A percentile compares a stretch with the other conserved stretches of the same genome.
Evolutionary conservation across 1,284 basidiomycete species (phyloP).

Genomic region (Laetiporus sulphureus): DNA sequence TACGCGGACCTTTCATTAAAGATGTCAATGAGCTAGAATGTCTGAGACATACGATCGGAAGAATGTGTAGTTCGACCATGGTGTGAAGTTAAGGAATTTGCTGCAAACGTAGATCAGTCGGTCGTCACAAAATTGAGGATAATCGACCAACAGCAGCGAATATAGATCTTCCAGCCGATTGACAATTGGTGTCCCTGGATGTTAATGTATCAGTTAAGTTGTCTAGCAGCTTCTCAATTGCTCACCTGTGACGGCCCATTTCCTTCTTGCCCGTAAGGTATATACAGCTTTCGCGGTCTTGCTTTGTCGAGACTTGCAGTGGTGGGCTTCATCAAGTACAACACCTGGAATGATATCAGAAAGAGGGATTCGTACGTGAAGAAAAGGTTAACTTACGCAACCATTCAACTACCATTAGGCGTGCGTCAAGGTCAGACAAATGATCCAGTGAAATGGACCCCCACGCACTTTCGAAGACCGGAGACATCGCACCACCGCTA

Average conservation of each 20-base stretch:
- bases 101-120: constrained; percentile 30
- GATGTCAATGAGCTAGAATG: not conserved
- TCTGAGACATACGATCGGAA: constrained; percentile 63
- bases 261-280: constrained; percentile 70
- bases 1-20: constrained; percentile 19
- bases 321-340: constrained; percentile 88
- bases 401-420: constrained; percentile 57
- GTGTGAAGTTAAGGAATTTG: constrained; percentile 85
- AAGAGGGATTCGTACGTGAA: not conserved
- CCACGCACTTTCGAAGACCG: constrained; percentile 67
- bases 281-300: constrained; percentile 90
- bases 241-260: constrained; percentile 87
- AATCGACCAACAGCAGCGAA: constrained; percentile 63
- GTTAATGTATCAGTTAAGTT: not conserved
- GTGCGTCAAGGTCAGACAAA: not conserved
- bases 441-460: not conserved
- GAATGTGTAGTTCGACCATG: constrained; percentile 88
- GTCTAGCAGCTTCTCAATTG: not conserved
- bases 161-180: constrained; percentile 93
- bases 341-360: constrained; percentile 28
- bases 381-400: constrained; percentile 34
- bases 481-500: constrained; percentile 37
- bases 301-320: constrained; percentile 89
- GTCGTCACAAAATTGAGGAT: not conserved
- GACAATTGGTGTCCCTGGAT: constrained; percentile 86